Evolutionary conservation across 2,329 filamentous ascomycete species (phyloP), one percentile per base, ranked within the genome.

Genomic region (Claviceps purpurea): DNA sequence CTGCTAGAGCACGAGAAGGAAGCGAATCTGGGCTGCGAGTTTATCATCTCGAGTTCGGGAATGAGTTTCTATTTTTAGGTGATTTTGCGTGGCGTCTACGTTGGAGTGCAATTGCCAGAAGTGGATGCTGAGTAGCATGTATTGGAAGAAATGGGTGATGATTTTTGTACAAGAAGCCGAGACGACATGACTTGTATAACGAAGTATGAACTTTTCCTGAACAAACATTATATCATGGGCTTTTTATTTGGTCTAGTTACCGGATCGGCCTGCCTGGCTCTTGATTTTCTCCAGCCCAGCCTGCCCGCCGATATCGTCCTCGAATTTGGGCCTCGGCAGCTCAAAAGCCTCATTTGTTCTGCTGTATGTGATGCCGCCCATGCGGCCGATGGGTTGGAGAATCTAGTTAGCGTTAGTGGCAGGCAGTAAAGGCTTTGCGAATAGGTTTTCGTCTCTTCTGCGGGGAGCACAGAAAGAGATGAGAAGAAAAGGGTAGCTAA

Each of bases 341-440:
- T 95, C 89, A 26, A 88, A 70, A 0, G 72, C 84, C 56, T 90
- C 81, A 0, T 77, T 82, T 0, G 78, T 72, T 44, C 89, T 76
- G 0, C 77, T 85, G 64, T 95, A 97, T 0, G 85, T 85, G 60
- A 96, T 94, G 1, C 91, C 91, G 26, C 91, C 91, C 24, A 96
- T 62, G 40, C 91, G 79, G 57, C 80, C 81, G 16, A 95, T 76
- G 0, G 91, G 89, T 56, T 79, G 79, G 52, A 96, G 69, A 8
- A 94, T 75, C 70, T 83, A 43, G 1, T 20, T 2, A 8, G 22
- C 16, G 47, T 42, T 26, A 42, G 40, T 20, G 40, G 40, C 3
- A 42, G 40, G 26, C 26, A 30, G 26, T 3, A 24, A 24, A 5
- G 8, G 30, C 30, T 10, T 8, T 1, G 30, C 3, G 30, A 30